A percentile compares a stretch with the other conserved stretches of the same genome.
These are phyloP conservation scores for Melastoma candidum DNA, from an alignment of 441 rosid genomes.

Conservation along the genomic window DNA sequence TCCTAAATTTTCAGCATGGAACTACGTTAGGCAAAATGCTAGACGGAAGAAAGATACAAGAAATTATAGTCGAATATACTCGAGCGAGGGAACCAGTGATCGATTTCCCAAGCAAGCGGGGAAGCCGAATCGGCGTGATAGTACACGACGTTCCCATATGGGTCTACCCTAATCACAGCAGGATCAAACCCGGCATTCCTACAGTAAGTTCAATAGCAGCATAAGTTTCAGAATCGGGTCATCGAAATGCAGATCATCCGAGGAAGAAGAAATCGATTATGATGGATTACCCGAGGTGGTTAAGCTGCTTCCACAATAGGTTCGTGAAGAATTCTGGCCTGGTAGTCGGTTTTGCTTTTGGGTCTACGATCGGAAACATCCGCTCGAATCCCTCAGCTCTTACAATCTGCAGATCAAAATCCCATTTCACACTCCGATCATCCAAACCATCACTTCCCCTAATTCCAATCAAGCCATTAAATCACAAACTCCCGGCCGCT, in stretches of 20 bases:
- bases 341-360: slow-evolving; percentile 53
- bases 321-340: slow-evolving; percentile 59
- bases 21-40: neutral
- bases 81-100: slow-evolving; percentile 94
- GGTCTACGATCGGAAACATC: slow-evolving; percentile 61
- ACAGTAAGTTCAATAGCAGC: slow-evolving; percentile 5
- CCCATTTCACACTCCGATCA: no score
- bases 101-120: slow-evolving; percentile 94
- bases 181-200: slow-evolving; percentile 98
- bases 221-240: slow-evolving; percentile 1
- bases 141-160: slow-evolving; percentile 79
- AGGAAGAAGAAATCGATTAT: no score
- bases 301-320: slow-evolving; percentile 83
- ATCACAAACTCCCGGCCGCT: no score
- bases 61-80: slow-evolving; percentile 31
- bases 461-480: no score
- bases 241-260: no score
- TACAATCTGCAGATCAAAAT: neutral
- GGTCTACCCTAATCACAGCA: slow-evolving; percentile 68
- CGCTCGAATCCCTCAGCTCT: slow-evolving; percentile 42
- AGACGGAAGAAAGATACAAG: neutral
- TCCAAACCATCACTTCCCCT: no score
- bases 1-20: slow-evolving; percentile 30
- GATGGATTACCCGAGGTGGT: slow-evolving; percentile 56
- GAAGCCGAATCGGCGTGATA: slow-evolving; percentile 88